phyloP scores from a whole-genome alignment of 2,329 filamentous ascomycete species.

The Cladosporium velox region DNA sequence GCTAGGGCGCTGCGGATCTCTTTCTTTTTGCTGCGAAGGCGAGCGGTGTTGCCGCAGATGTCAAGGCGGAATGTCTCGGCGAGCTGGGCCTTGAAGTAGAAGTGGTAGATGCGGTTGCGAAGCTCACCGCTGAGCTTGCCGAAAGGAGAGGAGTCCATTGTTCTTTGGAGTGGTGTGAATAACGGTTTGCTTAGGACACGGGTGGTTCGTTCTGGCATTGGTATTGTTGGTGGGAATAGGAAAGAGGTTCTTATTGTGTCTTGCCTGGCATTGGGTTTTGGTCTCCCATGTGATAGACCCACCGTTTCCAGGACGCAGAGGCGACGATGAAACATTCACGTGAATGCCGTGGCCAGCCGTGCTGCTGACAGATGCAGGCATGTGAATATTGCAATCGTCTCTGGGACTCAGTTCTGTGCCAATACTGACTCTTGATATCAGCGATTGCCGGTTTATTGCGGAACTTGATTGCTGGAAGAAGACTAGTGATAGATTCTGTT shows the following conservation, averaged over 20 bases:
- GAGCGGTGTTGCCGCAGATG: background rate
- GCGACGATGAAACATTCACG: conserved; percentile 10
- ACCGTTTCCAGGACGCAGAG: background rate
- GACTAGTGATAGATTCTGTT: background rate
- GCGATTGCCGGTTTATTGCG: background rate
- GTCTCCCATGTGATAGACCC: background rate
- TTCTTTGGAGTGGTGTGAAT: background rate
- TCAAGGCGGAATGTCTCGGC: conserved; percentile 6
- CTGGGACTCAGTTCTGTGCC: background rate
- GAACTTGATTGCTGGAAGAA: background rate
- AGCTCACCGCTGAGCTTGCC: conserved; percentile 17
- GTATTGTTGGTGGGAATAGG: background rate
- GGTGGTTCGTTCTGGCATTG: background rate
- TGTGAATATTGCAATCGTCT: background rate
- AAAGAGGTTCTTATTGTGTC: background rate
- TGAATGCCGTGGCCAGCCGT: background rate
- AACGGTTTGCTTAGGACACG: background rate
- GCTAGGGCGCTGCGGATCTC: conserved; percentile 14
- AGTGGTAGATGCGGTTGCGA: conserved; percentile 20
- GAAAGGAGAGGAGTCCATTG: conserved; percentile 18
- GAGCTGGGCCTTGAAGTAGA: conserved; percentile 10
- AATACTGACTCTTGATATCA: background rate
- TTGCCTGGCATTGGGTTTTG: background rate
- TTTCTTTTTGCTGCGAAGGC: background rate
- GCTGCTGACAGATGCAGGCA: background rate